Base-by-base conservation (phyloP, 1,284 basidiomycete genomes). In the Paramarasmius palmivorus region DNA sequence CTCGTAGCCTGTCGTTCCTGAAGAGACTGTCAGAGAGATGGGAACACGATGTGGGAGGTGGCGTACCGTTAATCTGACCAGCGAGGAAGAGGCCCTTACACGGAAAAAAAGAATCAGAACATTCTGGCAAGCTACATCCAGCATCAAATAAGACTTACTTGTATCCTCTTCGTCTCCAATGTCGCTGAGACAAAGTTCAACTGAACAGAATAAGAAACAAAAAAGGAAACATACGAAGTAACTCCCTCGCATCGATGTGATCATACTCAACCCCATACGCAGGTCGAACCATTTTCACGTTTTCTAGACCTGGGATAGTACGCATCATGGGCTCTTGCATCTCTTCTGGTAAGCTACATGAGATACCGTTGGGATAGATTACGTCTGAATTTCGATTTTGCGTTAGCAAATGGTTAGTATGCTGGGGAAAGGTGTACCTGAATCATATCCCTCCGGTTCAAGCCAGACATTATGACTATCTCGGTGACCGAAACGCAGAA, bases 221-320 rank as follows among this genome's bases (percentile, higher is more conserved):
- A n/a, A 36, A 5, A 40, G 23, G 26, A 8, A 14, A 75, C 83
- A 58, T 58, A 90, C 90, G 73, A 26, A 73, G 75, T 36, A 95
- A 76, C 61, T 95, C 92, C 35, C 90, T 75, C 4, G 93, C 87
- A 69, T 95, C 93, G n/a, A 95, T 79, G 63, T 93, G 87, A 62
- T 95, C 93, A 61, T 95, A 96, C 66, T 96, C 93, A 34, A 96
- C 93, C 1, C 93, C 93, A 70, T 95, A 96, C 0, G 92, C 93
- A 0, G 93, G 92, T 59, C 79, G 75, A 2, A 91, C 78, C 76
- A 95, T 88, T 63, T 86, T 81, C 9, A 87, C 93, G 22, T 88
- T 84, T 70, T 95, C 92, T 20, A 96, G 73, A 0, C 93, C 93
- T 0, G 85, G 87, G 35, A 95, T 86, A 0, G 90, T 92, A 17